A percentile compares a stretch with the other conserved stretches of the same genome.
phyloP scores from a whole-genome alignment of 1,284 basidiomycete species.

The Cystobasidiaceae sp. region DNA sequence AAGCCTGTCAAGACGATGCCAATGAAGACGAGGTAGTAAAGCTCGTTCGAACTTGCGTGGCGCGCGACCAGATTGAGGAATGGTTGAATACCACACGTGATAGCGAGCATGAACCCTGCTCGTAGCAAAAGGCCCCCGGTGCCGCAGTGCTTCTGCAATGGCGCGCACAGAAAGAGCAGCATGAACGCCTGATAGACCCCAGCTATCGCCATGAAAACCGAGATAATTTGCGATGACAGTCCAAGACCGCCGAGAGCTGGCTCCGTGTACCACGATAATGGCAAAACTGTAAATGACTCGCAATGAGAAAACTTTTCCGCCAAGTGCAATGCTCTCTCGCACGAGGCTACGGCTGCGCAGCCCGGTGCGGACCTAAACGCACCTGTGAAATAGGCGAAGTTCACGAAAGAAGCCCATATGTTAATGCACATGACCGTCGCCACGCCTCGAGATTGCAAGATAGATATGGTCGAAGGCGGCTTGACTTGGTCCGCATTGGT shows the following conservation, averaged over 20 bases:
- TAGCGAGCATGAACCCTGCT: background rate
- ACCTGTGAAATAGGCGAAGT: background rate
- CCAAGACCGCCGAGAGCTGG: background rate
- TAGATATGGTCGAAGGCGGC: background rate
- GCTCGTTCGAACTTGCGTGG: no score
- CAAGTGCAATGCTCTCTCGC: no score
- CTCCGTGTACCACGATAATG: constrained; percentile 2
- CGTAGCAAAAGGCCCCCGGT: background rate
- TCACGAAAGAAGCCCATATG: background rate
- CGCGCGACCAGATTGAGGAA: no score
- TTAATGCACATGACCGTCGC: background rate
- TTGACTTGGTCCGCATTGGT: background rate
- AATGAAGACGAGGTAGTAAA: no score
- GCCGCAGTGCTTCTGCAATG: background rate
- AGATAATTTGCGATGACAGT: background rate
- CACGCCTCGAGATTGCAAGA: background rate
- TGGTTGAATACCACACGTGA: background rate
- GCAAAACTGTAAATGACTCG: background rate
- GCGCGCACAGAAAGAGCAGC: background rate
- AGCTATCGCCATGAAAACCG: background rate
- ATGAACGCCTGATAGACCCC: background rate
- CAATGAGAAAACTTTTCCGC: no score
- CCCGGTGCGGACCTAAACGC: no score
- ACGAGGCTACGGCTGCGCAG: no score
- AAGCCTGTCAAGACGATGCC: no score